phyloP scores from a whole-genome alignment of 768 basidiomycete species.

The Pisolithus orientalis region DNA sequence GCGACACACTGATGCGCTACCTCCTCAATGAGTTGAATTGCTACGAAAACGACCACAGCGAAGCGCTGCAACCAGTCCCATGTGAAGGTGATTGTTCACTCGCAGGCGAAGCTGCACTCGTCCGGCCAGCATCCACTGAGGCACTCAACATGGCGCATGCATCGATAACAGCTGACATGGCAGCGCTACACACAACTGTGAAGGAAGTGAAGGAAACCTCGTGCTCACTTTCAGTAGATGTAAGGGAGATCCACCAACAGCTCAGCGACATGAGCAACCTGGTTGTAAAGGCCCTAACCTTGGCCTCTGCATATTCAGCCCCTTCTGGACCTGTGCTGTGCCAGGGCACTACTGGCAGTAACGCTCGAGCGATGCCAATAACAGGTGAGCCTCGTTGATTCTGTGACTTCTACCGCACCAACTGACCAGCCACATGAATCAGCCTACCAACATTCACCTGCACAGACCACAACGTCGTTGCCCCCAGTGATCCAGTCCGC shows the following conservation, averaged over 20 bases:
- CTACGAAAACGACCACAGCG: conserved; percentile 20
- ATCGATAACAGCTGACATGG: not conserved
- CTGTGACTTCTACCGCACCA: too few relatives aligned
- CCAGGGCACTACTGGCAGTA: too few relatives aligned
- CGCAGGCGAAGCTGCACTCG: not conserved
- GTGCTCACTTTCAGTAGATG: not conserved
- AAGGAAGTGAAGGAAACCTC: too few relatives aligned
- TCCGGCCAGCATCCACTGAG: not conserved
- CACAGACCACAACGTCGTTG: too few relatives aligned
- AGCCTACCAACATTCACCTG: too few relatives aligned
- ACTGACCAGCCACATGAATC: too few relatives aligned
- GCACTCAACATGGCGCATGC: not conserved
- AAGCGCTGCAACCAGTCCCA: conserved; percentile 4
- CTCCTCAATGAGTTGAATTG: conserved; percentile 22
- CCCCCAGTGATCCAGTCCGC: too few relatives aligned
- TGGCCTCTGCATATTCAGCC: too few relatives aligned
- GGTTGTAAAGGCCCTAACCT: not conserved
- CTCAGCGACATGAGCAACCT: not conserved
- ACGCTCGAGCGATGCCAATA: too few relatives aligned
- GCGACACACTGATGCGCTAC: conserved; percentile 13
- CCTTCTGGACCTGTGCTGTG: too few relatives aligned
- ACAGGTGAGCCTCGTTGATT: too few relatives aligned
- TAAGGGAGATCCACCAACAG: not conserved
- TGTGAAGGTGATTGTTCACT: not conserved
- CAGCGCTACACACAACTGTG: not conserved